phyloP scores from a whole-genome alignment of 1,139 yeast species.

The Yamadazyma aaseri region DNA sequence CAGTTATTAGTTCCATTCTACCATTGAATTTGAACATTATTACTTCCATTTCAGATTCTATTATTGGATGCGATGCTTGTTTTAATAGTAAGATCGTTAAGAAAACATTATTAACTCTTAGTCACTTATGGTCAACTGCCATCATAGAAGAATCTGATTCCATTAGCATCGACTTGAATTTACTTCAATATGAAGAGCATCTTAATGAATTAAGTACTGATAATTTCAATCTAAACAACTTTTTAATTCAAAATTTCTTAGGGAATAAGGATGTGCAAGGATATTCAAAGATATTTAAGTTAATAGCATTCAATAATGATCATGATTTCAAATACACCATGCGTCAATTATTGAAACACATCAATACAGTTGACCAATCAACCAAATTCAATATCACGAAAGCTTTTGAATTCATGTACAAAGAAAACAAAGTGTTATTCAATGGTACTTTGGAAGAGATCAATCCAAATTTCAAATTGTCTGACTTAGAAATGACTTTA shows the following conservation, averaged over 20 bases:
- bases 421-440: slow-evolving; percentile 39
- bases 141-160: slow-evolving; percentile 17
- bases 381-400: slow-evolving; percentile 33
- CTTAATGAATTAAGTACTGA: slow-evolving; percentile 21
- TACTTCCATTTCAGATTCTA: slow-evolving; percentile 68
- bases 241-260: slow-evolving; percentile 29
- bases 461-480: slow-evolving; percentile 34
- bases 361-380: slow-evolving; percentile 19
- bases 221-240: slow-evolving; percentile 30
- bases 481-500: slow-evolving; percentile 64
- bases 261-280: slow-evolving; percentile 17
- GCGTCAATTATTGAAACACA: slow-evolving; percentile 22
- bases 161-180: slow-evolving; percentile 9
- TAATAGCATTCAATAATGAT: slow-evolving; percentile 20
- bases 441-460: slow-evolving; percentile 34
- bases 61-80: slow-evolving; percentile 32
- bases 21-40: slow-evolving; percentile 64
- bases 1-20: slow-evolving; percentile 74
- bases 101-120: slow-evolving; percentile 40
- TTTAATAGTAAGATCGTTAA: slow-evolving; percentile 20
- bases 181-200: slow-evolving; percentile 7
- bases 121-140: slow-evolving; percentile 41
- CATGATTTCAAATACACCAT: slow-evolving; percentile 23
- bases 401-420: slow-evolving; percentile 46
- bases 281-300: slow-evolving; percentile 22